A percentile compares a stretch with the other conserved stretches of the same genome.
Conservation (phyloP, 495 filamentous ascomycete genomes). For the Xylaria acuta region DNA sequence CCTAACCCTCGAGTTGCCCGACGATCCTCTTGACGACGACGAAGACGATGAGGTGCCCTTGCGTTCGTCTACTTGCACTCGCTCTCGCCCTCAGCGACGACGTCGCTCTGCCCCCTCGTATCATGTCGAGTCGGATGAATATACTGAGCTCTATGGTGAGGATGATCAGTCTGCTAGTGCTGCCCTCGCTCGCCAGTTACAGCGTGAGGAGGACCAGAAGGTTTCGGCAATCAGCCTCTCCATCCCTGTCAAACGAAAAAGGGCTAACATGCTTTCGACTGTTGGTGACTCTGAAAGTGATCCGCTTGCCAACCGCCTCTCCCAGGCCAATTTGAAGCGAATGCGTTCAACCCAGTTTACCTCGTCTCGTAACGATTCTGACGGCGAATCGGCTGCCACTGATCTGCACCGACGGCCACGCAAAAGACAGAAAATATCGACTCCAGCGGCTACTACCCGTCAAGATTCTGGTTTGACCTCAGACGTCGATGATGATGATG, state of each 20-base stretch:
- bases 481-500: conserved; percentile 6
- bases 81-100: conserved; percentile 23
- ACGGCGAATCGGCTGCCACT: neutral
- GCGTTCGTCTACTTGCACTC: conserved; percentile 15
- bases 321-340: neutral
- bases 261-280: neutral
- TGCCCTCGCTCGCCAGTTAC: conserved; percentile 45
- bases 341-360: neutral
- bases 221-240: neutral
- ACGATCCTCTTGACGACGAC: conserved; percentile 3
- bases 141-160: conserved; percentile 41
- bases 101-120: conserved; percentile 4
- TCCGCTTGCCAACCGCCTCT: neutral
- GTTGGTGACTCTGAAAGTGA: neutral
- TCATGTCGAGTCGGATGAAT: conserved; percentile 37
- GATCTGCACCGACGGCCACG: neutral
- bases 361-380: neutral
- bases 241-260: conserved; percentile 1
- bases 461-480: neutral
- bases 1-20: conserved; percentile 29
- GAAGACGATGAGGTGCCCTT: conserved; percentile 19
- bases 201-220: conserved; percentile 42
- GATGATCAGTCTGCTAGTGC: conserved; percentile 39
- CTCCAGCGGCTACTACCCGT: conserved; percentile 24
- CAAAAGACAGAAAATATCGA: conserved; percentile 23